Base-by-base conservation (phyloP, 805 yeast genomes). In the Yarrowia sp. region DNA sequence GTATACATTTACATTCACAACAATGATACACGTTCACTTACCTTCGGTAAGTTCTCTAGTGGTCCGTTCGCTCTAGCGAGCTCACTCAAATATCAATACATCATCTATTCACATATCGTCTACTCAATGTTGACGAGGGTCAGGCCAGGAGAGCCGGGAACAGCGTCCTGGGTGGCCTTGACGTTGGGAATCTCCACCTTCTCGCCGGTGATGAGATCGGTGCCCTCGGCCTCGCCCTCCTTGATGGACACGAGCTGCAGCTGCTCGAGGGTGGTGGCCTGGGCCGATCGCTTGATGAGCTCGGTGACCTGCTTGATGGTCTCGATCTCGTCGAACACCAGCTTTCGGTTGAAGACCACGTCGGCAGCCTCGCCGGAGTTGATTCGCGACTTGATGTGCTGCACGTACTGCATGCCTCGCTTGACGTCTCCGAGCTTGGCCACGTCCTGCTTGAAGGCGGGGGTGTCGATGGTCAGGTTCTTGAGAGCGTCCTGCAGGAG, bases 381-480 rank as follows among this genome's bases (percentile, higher is more conserved):
- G 72, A 95, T 83, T 81, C 96, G 87, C 76, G 88, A 91, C 79
- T 95, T 93, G 78, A 95, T 82, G 73, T 86, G 81, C 71, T 94
- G 88, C 70, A 95, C 92, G 78, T 93, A 94, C 69, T 98, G 98
- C 98, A 95, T 95, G 69, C 97, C 98, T 74, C 96, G 89, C 85
- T 95, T 95, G 90, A 93, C 91, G 75, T 95, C 98, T 15, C 82
- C 83, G 13, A 79, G 71, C 69, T 78, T 75, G 63, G 77, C 74
- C 34, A 80, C 82, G 66, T 75, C 73, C 70, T 75, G 74, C 72
- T 79, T 78, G 73, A 79, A 74, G 20, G 76, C 80, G 12, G 77
- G 76, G 34, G 77, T 70, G 34, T 76, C 76, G 68, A 76, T 69
- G 60, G 77, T 72, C 39, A 72, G 50, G 67, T 68, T 53, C 55